These are phyloP conservation scores for Vitis rupestris DNA, from an alignment of 164 flowering plant species.

Conservation along the genomic window DNA sequence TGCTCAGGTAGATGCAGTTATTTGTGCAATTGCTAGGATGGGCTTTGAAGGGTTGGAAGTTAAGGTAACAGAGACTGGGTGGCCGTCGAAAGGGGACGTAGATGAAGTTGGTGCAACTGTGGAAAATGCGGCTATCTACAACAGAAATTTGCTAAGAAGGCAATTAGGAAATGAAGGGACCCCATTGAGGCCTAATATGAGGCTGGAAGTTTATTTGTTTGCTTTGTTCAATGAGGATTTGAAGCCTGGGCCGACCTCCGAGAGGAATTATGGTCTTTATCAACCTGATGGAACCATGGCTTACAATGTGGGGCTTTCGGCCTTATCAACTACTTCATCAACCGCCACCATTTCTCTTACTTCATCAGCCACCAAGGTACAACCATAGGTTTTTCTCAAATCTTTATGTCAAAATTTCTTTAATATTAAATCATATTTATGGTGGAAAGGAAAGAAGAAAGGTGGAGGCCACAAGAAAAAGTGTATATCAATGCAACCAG, in stretches of 20 bases:
- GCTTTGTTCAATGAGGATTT: slow-evolving; percentile 85
- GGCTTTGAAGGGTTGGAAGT: slow-evolving; percentile 74
- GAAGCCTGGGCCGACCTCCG: slow-evolving; percentile 93
- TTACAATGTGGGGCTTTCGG: slow-evolving; percentile 70
- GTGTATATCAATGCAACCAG: background rate
- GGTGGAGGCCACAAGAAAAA: background rate
- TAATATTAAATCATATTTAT: background rate
- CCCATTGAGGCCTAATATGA: slow-evolving; percentile 68
- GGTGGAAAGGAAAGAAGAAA: background rate
- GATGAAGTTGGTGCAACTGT: slow-evolving; percentile 73
- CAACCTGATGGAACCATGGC: slow-evolving; percentile 88
- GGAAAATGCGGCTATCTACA: slow-evolving; percentile 67
- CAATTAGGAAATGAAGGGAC: slow-evolving; percentile 73
- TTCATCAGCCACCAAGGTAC: slow-evolving; percentile 56
- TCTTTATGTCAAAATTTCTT: background rate
- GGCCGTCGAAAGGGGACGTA: slow-evolving; percentile 93
- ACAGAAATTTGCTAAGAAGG: slow-evolving; percentile 70
- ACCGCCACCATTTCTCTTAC: slow-evolving; percentile 26
- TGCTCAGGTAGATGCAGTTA: slow-evolving; percentile 86
- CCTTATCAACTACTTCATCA: slow-evolving; percentile 29
- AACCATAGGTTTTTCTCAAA: background rate
- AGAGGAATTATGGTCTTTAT: slow-evolving; percentile 86
- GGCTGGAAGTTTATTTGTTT: slow-evolving; percentile 75
- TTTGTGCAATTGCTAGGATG: slow-evolving; percentile 61
- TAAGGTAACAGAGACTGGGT: slow-evolving; percentile 86